phyloP scores from a whole-genome alignment of 768 basidiomycete genomes.

The Strobilomyces dryophilus region DNA sequence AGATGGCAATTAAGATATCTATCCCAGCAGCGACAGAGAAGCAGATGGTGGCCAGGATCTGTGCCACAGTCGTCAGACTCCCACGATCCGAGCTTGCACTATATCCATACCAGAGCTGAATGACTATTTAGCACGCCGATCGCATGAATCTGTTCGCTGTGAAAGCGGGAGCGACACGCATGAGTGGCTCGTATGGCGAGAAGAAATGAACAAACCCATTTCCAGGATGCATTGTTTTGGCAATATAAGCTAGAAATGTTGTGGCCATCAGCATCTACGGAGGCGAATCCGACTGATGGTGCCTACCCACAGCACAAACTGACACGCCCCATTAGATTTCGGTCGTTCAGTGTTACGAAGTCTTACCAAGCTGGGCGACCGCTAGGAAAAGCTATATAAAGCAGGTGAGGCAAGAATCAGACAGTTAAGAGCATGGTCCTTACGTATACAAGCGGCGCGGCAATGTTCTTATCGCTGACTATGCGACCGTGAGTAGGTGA shows the following conservation, averaged over 20 bases:
- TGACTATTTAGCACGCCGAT: neutral
- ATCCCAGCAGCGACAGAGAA: neutral
- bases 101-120: neutral
- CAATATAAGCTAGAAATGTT: neutral
- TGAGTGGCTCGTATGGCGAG: neutral
- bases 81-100: neutral
- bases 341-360: neutral
- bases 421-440: neutral
- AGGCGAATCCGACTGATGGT: neutral
- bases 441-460: neutral
- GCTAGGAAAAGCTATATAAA: neutral
- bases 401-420: neutral
- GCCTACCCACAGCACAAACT: neutral
- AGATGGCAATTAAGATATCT: conserved; percentile 13
- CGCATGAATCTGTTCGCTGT: neutral
- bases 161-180: too few species aligned
- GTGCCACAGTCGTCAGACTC: neutral
- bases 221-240: neutral
- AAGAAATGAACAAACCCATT: neutral
- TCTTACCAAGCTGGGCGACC: neutral
- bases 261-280: neutral
- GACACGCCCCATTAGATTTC: neutral
- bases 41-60: neutral
- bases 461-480: neutral
- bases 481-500: neutral